Base-by-base conservation (phyloP, 495 filamentous ascomycete species). In the Tuber magnatum region DNA sequence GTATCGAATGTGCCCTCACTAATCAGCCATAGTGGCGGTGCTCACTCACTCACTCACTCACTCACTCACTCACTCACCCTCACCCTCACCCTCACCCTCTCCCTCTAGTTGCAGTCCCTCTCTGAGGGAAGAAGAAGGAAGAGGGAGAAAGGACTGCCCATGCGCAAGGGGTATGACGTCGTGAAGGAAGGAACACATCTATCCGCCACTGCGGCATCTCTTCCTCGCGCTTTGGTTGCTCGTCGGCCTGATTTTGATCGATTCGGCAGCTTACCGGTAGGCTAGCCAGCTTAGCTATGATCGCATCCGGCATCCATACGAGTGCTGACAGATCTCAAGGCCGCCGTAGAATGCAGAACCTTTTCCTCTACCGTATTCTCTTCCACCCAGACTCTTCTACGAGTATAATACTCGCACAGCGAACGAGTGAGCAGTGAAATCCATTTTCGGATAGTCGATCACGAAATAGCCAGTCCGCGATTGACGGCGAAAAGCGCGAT, bases 381-480 rank as follows among this genome's bases (percentile, higher is more conserved):
- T 43, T 14, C 42, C 43, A 20, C 18, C 20, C 43, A 20, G 5
- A 46, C 43, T 16, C 20, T 16, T 46, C 16, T 16, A 44, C 42
- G 10, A 43, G 0, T 43, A 43, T 10, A n/a, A n/a, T 42, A n/a
- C 22, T 51, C 48, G 10, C n/a, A 61, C 51, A 28, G 22, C 44
- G 5, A 48, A 28, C 9, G n/a, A n/a, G 22, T 51, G 48, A 6
- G 48, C 28, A 61, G n/a, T 14, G 28, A 12, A 65, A n/a, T 65
- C 10, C 56, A 65, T 65, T 65, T 74, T 88, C 86, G 28, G 87
- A 85, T 81, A 88, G 90, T 38, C 85, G 80, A 76, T 91, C 89
- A 74, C 4, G 89, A 85, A 72, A 87, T 84, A 61, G 89, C 87
- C 73, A 88, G 84, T 73, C 84, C 86, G 48, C 88, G 86, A 69